Conservation (phyloP, 106 monocot species). For the Hemerocallis citrina region DNA sequence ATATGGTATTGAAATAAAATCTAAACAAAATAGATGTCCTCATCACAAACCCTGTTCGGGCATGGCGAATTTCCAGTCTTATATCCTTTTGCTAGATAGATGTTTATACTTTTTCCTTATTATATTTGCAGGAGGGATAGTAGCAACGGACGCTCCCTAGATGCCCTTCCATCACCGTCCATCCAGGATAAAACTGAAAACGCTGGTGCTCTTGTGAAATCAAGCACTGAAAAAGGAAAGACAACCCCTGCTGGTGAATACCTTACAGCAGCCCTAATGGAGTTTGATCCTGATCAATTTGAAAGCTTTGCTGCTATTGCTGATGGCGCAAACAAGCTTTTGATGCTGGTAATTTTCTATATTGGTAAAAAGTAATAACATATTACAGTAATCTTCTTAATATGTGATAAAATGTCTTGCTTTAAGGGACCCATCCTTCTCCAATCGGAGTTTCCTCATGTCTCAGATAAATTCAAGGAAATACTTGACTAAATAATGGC, state of each 20-base stretch:
- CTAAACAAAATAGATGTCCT: no score
- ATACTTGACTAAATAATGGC: no score
- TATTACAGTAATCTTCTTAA: neutral
- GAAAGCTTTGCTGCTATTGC: constrained; percentile 89
- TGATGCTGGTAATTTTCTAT: constrained; percentile 79
- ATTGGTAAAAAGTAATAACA: neutral
- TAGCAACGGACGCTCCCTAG: constrained; percentile 27
- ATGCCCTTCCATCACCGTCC: constrained; percentile 29
- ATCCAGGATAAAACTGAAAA: constrained; percentile 35
- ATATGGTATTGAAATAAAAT: no score
- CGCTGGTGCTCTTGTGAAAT: constrained; percentile 71
- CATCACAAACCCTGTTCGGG: no score
- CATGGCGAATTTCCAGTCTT: no score
- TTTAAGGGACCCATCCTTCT: no score
- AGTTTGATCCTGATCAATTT: constrained; percentile 95
- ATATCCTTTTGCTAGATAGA: no score
- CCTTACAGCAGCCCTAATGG: constrained; percentile 76
- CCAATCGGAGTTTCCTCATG: no score
- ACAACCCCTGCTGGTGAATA: constrained; percentile 97
- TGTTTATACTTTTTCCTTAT: neutral
- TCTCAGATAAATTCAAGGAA: no score
- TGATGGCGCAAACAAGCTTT: constrained; percentile 97
- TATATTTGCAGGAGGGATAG: constrained; percentile 39
- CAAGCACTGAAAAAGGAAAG: constrained; percentile 67
- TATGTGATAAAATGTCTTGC: no score